Evolutionary conservation across 768 basidiomycete species (phyloP), one percentile per base, ranked within the genome.

Genomic region (Pluteus cervinus): DNA sequence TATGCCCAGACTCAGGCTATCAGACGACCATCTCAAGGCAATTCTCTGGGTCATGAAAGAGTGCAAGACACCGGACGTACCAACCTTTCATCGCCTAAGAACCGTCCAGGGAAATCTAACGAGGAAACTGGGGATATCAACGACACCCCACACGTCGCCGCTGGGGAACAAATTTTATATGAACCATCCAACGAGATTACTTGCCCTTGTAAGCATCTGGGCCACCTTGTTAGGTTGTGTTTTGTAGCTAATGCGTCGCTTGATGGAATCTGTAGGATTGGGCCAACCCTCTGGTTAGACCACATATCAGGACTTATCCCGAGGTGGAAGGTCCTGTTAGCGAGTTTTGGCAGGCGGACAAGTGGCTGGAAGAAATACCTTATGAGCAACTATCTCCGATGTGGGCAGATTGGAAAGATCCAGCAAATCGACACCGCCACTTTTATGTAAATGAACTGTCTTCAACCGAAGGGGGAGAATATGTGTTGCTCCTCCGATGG

Each of bases 31-130:
- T 5, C 22, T 65, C 8, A 52, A 56, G 30, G 29, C 46, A 9
- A 51, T 63, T 25, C 36, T 63, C 0, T 62, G 58, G 59, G 50
- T 51, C 3, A 58, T 63, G 58, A 38, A 43, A 3, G 50, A 61
- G 34, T 54, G 49, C 26, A 49, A 53, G 5, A 52, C 53, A 29
- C 49, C 45, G 7, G 43, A 59, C 44, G 57, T 64, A 0, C 62
- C 60, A 4, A 41, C 52, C 4, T 57, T 60, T 22, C 36, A 36
- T 9, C 46, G 46, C 1, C 41, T 63, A 1, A 51, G 57, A 2
- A 48, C 42, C 18, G 34, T 36, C 7, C 61, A 65, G 42, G 43
- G 14, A 4, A 28, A 42, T 8, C 31, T 62, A 12, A 43, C 38
- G 0, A 28, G 32, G 1, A 24, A 41, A 1, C 14, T 53, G 3